Conservation (phyloP, 345 rosid genomes). For the Citrus mangshanensis region DNA sequence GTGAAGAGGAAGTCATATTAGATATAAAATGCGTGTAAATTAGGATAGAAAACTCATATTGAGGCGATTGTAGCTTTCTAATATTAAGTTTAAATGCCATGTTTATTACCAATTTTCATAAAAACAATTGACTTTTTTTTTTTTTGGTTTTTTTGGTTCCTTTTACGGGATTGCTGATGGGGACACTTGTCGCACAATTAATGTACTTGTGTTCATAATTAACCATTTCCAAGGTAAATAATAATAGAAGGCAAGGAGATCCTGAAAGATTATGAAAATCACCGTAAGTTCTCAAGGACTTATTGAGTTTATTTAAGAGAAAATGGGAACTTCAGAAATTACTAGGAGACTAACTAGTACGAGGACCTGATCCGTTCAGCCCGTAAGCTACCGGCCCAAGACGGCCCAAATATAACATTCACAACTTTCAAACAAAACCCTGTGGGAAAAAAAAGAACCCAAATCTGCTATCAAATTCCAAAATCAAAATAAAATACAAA, state of each 20-base stretch:
- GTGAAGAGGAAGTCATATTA: neutral
- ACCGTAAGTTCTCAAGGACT: no score
- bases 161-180: neutral
- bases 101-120: neutral
- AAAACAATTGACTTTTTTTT: neutral
- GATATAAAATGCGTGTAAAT: neutral
- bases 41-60: neutral
- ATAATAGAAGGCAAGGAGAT: no score
- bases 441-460: neutral
- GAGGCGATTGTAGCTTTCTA: neutral
- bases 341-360: no score
- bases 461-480: neutral
- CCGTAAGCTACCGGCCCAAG: neutral
- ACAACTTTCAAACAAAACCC: neutral
- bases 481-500: constrained; percentile 1
- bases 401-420: neutral
- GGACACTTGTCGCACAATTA: neutral
- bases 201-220: neutral
- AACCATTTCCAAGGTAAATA: no score
- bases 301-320: no score
- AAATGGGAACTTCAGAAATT: no score
- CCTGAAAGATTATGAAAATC: no score
- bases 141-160: neutral
- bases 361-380: neutral
- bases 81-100: neutral